phyloP scores from a whole-genome alignment of 2,329 filamentous ascomycete genomes.

The Xylariaceae sp. region DNA sequence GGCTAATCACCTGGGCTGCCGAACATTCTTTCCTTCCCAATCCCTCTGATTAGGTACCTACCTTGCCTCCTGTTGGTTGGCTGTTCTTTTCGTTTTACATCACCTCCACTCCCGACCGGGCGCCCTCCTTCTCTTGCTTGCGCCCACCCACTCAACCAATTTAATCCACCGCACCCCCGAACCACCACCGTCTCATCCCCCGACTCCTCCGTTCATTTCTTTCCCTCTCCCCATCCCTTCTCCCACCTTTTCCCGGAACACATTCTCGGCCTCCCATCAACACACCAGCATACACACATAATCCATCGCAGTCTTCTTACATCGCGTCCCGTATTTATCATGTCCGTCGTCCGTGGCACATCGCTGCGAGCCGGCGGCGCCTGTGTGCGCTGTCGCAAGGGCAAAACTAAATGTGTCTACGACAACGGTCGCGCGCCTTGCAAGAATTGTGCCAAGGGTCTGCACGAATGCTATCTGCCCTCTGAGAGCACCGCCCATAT shows the following conservation, averaged over 20 bases:
- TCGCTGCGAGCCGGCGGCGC: conserved; percentile 56
- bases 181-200: conserved; percentile 29
- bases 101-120: conserved; percentile 32
- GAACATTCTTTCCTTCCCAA: background rate
- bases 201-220: conserved; percentile 28
- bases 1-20: background rate
- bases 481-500: conserved; percentile 56
- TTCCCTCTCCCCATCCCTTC: conserved; percentile 23
- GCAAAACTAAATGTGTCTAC: conserved; percentile 60
- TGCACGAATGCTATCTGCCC: conserved; percentile 58
- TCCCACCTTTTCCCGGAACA: conserved; percentile 24
- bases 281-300: background rate
- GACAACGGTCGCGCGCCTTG: conserved; percentile 57
- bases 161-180: conserved; percentile 31
- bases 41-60: conserved; percentile 9
- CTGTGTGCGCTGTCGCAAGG: conserved; percentile 58
- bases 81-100: conserved; percentile 7
- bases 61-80: conserved; percentile 10
- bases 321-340: conserved; percentile 23
- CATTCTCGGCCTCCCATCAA: conserved; percentile 23
- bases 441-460: conserved; percentile 58
- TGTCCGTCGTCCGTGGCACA: conserved; percentile 50
- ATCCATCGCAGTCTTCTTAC: background rate
- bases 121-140: conserved; percentile 21
- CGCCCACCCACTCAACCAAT: conserved; percentile 25